Conservation (phyloP, 2,329 filamentous ascomycete genomes). For the Lojkania enalia region DNA sequence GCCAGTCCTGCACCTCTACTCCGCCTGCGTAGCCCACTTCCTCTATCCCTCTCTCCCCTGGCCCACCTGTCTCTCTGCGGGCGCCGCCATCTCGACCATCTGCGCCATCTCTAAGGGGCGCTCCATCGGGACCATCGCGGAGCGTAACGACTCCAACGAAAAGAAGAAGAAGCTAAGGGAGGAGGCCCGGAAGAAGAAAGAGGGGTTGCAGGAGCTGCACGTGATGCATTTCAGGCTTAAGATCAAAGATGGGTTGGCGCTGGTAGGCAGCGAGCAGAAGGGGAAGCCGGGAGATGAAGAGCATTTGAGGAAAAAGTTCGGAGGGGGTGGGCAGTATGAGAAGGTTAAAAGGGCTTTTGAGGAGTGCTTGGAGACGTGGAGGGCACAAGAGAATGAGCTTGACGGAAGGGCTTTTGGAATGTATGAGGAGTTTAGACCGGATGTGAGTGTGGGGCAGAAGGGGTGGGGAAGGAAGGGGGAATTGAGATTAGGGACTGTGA, state of each 20-base stretch:
- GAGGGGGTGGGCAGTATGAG: slow-evolving; percentile 20
- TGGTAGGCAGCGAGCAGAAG: slow-evolving; percentile 19
- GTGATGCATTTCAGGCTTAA: slow-evolving; percentile 38
- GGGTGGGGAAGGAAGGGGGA: slow-evolving; percentile 37
- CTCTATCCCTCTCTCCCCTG: slow-evolving; percentile 30
- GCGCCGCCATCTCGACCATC: slow-evolving; percentile 34
- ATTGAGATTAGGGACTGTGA: slow-evolving; percentile 20
- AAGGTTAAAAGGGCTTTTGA: slow-evolving; percentile 17
- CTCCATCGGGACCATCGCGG: slow-evolving; percentile 32
- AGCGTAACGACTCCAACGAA: slow-evolving; percentile 21
- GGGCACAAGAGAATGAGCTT: slow-evolving; percentile 27
- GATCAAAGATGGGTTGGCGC: slow-evolving; percentile 28
- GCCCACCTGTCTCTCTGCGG: slow-evolving; percentile 36
- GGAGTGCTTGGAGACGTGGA: slow-evolving; percentile 1
- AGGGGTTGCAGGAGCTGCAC: slow-evolving; percentile 25
- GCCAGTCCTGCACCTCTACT: slow-evolving; percentile 37
- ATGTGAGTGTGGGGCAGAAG: slow-evolving; percentile 28
- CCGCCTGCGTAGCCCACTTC: slow-evolving; percentile 26
- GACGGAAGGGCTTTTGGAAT: slow-evolving; percentile 28
- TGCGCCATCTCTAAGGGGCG: slow-evolving; percentile 38
- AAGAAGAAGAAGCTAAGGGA: slow-evolving; percentile 19
- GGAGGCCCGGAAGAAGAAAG: slow-evolving; percentile 15
- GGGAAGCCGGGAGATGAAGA: slow-evolving; percentile 21
- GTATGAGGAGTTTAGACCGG: slow-evolving; percentile 36
- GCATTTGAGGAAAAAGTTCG: slow-evolving; percentile 28